Conservation (phyloP, 768 basidiomycete species). For the Macrolepiota dolichaula region DNA sequence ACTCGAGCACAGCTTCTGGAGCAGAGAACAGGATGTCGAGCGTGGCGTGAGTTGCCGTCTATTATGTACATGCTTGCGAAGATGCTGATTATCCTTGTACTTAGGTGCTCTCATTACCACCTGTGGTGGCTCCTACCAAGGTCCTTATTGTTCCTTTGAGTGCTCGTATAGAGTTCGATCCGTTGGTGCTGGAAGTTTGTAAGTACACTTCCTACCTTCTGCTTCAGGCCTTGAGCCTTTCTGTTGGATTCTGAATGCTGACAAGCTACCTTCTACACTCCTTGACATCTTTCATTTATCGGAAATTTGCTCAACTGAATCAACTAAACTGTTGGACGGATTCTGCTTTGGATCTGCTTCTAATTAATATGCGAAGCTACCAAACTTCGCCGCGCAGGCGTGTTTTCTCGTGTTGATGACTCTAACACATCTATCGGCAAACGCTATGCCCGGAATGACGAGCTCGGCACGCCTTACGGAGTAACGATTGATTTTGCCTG, state of each 20-base stretch:
- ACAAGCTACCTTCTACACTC: constrained; percentile 11
- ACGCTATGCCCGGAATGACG: constrained; percentile 97
- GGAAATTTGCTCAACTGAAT: neutral
- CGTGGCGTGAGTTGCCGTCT: constrained; percentile 62
- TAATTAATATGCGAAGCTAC: constrained; percentile 47
- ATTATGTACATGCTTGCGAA: neutral
- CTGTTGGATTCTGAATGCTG: constrained; percentile 14
- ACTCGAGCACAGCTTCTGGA: constrained; percentile 96
- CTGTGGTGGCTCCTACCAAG: constrained; percentile 92
- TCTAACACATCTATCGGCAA: constrained; percentile 94
- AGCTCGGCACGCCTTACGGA: constrained; percentile 96
- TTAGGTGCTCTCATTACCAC: constrained; percentile 87
- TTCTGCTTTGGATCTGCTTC: neutral
- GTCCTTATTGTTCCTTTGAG: constrained; percentile 95
- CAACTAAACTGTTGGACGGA: neutral
- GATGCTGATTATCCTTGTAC: constrained; percentile 10
- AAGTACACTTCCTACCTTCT: constrained; percentile 33
- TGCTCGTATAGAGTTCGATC: constrained; percentile 77
- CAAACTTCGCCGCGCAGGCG: constrained; percentile 83
- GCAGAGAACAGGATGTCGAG: constrained; percentile 85
- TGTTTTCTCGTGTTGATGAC: constrained; percentile 94
- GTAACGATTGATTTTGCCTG: constrained; percentile 93
- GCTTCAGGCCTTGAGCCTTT: constrained; percentile 6
- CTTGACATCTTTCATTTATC: neutral
- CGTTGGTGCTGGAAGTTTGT: constrained; percentile 89